These are phyloP conservation scores for Fusarium siculi DNA, from an alignment of 2,329 filamentous ascomycete genomes.

Conservation along the genomic window DNA sequence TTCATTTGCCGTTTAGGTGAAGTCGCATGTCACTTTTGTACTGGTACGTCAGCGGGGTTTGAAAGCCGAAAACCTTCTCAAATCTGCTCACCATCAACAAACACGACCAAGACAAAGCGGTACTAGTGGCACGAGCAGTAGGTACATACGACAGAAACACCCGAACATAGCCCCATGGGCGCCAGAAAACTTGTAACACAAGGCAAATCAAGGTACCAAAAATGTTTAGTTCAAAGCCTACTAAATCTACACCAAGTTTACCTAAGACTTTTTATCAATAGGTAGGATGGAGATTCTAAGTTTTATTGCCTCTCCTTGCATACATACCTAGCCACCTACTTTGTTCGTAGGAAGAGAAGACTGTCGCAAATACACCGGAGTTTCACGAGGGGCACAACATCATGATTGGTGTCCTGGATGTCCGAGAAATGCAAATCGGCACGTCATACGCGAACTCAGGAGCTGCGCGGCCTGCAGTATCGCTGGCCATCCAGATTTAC, in stretches of 20 bases:
- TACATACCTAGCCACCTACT: not conserved
- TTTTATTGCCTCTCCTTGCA: not conserved
- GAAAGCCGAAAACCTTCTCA: constrained; percentile 60
- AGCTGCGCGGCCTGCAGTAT: not conserved
- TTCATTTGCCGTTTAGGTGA: not conserved
- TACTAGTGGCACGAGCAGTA: not conserved
- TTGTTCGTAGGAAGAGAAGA: not conserved
- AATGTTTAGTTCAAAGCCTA: not conserved
- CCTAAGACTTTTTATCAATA: not conserved
- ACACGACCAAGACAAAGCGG: constrained; percentile 10
- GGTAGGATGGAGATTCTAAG: not conserved
- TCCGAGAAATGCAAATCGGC: not conserved
- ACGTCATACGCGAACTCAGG: not conserved
- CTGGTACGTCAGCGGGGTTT: constrained; percentile 45
- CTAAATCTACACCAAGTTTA: not conserved
- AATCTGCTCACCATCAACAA: constrained; percentile 55
- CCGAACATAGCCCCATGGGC: not conserved
- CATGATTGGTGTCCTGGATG: too few species aligned
- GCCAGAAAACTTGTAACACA: not conserved
- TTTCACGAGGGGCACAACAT: not conserved
- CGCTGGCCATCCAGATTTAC: not conserved
- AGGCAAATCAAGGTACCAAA: not conserved
- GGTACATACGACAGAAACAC: not conserved
- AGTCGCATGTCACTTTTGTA: constrained; percentile 46
- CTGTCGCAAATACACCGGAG: not conserved